Base-by-base conservation (phyloP, 2,329 filamentous ascomycete species). In the Ophiognomonia clavigignenti-juglandacearum region DNA sequence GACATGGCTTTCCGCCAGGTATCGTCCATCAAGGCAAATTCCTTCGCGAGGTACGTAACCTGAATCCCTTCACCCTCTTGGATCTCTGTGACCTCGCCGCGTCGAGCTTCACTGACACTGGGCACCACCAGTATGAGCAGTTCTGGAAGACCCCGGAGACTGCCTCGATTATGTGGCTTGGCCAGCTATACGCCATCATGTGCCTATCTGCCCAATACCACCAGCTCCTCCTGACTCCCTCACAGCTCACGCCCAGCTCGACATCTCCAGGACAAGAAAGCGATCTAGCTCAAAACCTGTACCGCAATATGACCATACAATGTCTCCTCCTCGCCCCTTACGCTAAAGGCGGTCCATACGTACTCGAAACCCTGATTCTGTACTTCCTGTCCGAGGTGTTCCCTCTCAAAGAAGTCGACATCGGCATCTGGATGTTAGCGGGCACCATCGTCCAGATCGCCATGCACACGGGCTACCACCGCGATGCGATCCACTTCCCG, bases 161-260 rank as follows among this genome's bases (percentile, higher is more conserved):
- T 0, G 62, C 61, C 2, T 20, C 46, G 0, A 57, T 66, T 3
- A 65, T 69, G 47, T 77, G 72, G 72, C 43, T 77, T 10, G 72
- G 68, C 1, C 59, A 75, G 2, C 53, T 76, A 0, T 76, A 70
- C 54, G 64, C 62, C 6, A 73, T 76, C 4, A 57, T 76, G 37
- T 67, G 66, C 42, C 59, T 74, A 6, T 63, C 71, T 1, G 53
- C 57, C 6, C 55, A 57, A 24, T 53, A 55, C 23, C 55, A 53
- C 16, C 41, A 54, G n/a, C 18, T n/a, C 41, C 35, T 14, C 14
- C 13, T 14, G 29, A 43, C 39, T 6, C 13, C 41, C 18, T 36
- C 22, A 27, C 41, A 43, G n/a, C 20, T 23, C 10, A n/a, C 41
- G 6, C 19, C 10, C 19, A 14, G 6, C 2, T 32, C 24, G 16